These are phyloP conservation scores for Aspergillus floridensis DNA, from an alignment of 2,329 filamentous ascomycete genomes.

Conservation along the genomic window DNA sequence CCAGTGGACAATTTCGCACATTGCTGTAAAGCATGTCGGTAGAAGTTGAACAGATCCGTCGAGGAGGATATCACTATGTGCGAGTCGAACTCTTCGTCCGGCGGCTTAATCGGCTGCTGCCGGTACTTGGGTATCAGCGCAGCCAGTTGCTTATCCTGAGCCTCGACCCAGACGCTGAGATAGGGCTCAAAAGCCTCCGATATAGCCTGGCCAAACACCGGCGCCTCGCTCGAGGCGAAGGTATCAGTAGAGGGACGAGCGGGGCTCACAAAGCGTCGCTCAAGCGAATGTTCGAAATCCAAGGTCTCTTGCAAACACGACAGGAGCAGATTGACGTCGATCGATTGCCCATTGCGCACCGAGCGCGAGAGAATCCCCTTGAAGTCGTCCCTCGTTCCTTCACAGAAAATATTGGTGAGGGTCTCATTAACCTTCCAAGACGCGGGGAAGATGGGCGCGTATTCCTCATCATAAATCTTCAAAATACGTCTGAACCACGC, in stretches of 20 bases:
- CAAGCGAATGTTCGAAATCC: constrained; percentile 91
- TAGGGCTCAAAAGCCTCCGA: constrained; percentile 98
- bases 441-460: constrained; percentile 79
- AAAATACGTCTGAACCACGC: constrained; percentile 96
- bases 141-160: constrained; percentile 85
- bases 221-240: constrained; percentile 71
- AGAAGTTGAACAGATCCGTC: constrained; percentile 96
- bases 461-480: constrained; percentile 93
- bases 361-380: constrained; percentile 86
- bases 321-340: constrained; percentile 86
- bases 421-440: constrained; percentile 89
- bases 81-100: constrained; percentile 87
- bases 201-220: constrained; percentile 83
- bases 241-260: constrained; percentile 85
- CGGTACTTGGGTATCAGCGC: constrained; percentile 84
- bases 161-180: constrained; percentile 93
- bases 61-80: constrained; percentile 90
- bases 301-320: constrained; percentile 92
- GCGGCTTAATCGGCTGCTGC: constrained; percentile 71
- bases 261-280: constrained; percentile 70
- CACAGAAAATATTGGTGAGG: constrained; percentile 87
- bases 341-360: constrained; percentile 73
- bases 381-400: constrained; percentile 93
- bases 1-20: constrained; percentile 95
- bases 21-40: constrained; percentile 86